Base-by-base conservation (phyloP, 1,284 basidiomycete species). In the Puccinia horiana region DNA sequence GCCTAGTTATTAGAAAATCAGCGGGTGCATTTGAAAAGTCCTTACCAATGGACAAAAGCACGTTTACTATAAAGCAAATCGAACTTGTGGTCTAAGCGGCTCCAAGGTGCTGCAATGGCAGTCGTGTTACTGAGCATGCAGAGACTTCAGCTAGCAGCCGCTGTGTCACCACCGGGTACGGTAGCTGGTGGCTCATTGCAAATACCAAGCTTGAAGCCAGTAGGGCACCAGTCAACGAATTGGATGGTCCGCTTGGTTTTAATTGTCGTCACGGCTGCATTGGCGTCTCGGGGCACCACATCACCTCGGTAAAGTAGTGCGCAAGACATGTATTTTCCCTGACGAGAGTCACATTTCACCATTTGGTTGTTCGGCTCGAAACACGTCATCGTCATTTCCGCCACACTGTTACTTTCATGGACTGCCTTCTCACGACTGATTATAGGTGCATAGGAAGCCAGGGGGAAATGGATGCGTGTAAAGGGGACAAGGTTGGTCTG, bases 291-390 rank as follows among this genome's bases (percentile, higher is more conserved):
- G 82, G 85, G 86, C 12, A 86, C 86, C 35, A 87, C 86, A 83
- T 87, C 86, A 83, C 86, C 86, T 73, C 86, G 85, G 85, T 86
- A 87, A 54, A 86, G 84, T 67, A 87, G 84, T 83, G 86, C 86
- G 83, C 86, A 87, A 69, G 86, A 86, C 86, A 86, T 87, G 83
- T 87, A 87, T 84, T 87, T 87, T 83, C 86, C 86, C 82, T 87
- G 86, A 42, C 86, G 85, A 18, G 86, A 86, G 84, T 87, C 86
- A 72, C 86, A 86, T 85, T 87, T 87, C 84, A 88, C 96, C 96
- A 99, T 96, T 89, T 98, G 96, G 89, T 96, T 97, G 85, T 94
- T 95, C 84, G 91, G 91, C 90, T 99, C 96, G 89, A 99, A 99
- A 90, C 95, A 97, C 81, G 95, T 92, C 90, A 94, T 95, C 49